Evolutionary conservation across 345 rosid genomes (phyloP), one percentile per base, ranked within the genome.

Genomic region (Melastoma malabathricum): DNA sequence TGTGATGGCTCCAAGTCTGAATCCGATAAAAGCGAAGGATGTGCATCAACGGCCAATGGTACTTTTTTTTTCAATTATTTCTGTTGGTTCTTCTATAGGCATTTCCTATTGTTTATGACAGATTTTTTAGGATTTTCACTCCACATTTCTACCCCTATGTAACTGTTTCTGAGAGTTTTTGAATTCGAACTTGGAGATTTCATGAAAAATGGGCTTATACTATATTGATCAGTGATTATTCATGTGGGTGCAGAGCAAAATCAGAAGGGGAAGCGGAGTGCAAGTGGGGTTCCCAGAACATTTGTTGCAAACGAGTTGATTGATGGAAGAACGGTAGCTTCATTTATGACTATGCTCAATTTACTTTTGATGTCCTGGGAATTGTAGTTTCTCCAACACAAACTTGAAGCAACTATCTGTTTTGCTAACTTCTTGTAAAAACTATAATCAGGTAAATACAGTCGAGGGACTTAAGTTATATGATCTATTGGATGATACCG

Each of bases 381-480:
- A 34, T 19, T 14, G 34, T 14, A 15, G 18, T 22, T 15, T 44
- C 45, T 25, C 2, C 18, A 22, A 55, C n/a, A 27, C 19, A 45
- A 13, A 25, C 9, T 19, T 43, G 14, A 8, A 43, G 48, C 45
- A 34, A 2, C 12, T 12, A 34, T 34, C 12, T 9, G 41, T 25
- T 6, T 15, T 45, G 25, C 55, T 10, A 5, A 51, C 22, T 3
- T n/a, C 34, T 34, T 31, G 23, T 27, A 17, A 17, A 19, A 17
- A 16, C 19, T 1, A 47, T 55, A 58, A 46, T 41, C 62, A 92
- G 99, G 90, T 92, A 41, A 88, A 92, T 62, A 90, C 81, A 55
- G 99, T 83, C 34, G 99, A 92, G 58, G 99, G 97, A 68, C 64
- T 92, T 61, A 77, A 79, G 75, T 54, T 85, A 59, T 81, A 83